These are phyloP conservation scores for Vigna nakashimae DNA, from an alignment of 306 rosid genomes.

Conservation along the genomic window DNA sequence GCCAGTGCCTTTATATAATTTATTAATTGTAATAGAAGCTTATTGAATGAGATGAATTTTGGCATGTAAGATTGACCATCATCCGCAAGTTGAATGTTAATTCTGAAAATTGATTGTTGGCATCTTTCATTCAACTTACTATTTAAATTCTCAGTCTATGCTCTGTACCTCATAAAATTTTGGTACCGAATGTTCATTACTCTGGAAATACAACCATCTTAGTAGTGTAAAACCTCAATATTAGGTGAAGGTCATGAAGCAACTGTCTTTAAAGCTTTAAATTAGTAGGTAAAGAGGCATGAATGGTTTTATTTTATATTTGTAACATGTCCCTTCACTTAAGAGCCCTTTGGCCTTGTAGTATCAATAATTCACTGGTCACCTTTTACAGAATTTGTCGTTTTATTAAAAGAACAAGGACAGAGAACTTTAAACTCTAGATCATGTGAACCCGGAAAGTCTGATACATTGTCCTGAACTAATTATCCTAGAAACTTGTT, in stretches of 20 bases:
- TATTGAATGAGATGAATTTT: conserved; percentile 13
- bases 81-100: conserved; percentile 34
- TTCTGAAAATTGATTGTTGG: conserved; percentile 32
- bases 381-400: not conserved
- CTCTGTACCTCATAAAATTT: conserved; percentile 13
- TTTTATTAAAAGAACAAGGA: conserved; percentile 1
- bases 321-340: not conserved
- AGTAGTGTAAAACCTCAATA: not conserved
- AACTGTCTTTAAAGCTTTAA: not conserved
- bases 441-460: not conserved
- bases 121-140: conserved; percentile 14
- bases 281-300: not conserved
- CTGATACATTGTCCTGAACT: not conserved
- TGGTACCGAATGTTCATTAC: not conserved
- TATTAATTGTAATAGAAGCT: conserved; percentile 12
- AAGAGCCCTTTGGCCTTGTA: not conserved
- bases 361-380: not conserved
- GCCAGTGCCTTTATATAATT: conserved; percentile 12
- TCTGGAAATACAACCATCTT: conserved; percentile 21
- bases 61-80: conserved; percentile 18
- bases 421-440: not conserved
- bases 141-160: conserved; percentile 11
- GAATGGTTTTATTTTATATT: not conserved
- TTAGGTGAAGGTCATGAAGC: conserved; percentile 8
- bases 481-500: not conserved